Base-by-base conservation (phyloP, 805 yeast species). In the Suhomyces sp. region DNA sequence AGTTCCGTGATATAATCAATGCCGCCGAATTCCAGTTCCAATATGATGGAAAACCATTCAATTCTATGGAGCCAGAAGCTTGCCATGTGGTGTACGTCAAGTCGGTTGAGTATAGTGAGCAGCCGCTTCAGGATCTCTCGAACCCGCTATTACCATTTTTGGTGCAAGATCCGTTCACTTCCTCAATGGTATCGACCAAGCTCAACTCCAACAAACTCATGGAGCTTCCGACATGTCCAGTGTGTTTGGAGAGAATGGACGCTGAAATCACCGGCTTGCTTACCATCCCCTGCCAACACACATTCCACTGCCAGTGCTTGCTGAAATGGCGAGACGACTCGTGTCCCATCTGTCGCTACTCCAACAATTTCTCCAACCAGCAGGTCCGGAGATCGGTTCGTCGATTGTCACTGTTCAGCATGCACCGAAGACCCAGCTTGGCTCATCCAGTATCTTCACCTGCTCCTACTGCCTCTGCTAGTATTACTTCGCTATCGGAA, bases 171-270 rank as follows among this genome's bases (percentile, higher is more conserved):
- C 93, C 96, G 1, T 88, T 87, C 60, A 86, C 92, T 0, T 52
- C 66, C 2, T 45, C 60, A 3, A 43, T 52, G 7, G 13, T 54
- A 7, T 55, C 63, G 17, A 55, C 58, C n/a, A 43, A 10, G 25
- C 22, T 27, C 3, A 24, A 27, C 4, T 22, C 49, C 17, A 50
- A 60, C 15, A 33, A 39, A 5, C 29, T 46, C 15, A 68, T 78
- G 6, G 97, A 91, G 64, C 73, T 91, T 27, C 97, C 97, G 0
- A 87, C 94, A 0, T 91, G 97, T 62, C 97, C 97, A 0, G 97
- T 91, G 0, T 91, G 97, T 63, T 72, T 91, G 15, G 97, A 91
- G 60, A 74, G 96, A 53, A 84, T 91, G 86, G 97, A 91, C 63
- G 76, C 91, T 1, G 81, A 80, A 20, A 74, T 87, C 3, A 84